Percentiles rank a stretch among this genome's conserved stretches.
These are phyloP conservation scores for Streptanthus diversifolius DNA, from an alignment of 345 rosid genomes.

Conservation along the genomic window DNA sequence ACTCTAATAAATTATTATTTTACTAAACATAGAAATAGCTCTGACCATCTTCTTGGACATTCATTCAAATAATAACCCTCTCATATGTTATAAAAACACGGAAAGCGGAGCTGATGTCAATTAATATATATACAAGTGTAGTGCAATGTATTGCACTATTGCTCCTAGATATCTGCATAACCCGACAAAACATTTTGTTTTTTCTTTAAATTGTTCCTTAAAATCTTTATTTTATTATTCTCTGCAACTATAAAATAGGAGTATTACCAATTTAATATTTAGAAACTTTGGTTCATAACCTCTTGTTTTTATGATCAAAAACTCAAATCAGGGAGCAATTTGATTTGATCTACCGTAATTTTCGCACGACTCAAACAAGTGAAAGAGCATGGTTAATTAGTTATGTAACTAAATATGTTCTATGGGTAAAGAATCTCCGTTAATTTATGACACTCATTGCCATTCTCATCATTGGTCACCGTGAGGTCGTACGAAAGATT, in stretches of 20 bases:
- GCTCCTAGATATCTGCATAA: background rate
- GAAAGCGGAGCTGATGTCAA: conserved; percentile 10
- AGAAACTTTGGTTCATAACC: background rate
- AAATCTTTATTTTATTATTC: background rate
- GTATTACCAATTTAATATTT: no score
- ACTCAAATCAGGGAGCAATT: background rate
- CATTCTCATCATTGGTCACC: background rate
- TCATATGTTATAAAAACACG: conserved; percentile 20
- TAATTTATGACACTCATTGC: conserved; percentile 8
- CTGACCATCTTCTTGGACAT: conserved; percentile 20
- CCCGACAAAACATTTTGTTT: background rate
- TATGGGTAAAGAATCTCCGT: background rate
- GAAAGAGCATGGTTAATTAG: background rate
- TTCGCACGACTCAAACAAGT: background rate
- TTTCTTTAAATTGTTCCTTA: background rate
- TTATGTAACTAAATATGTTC: background rate
- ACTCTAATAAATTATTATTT: background rate
- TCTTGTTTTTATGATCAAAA: background rate
- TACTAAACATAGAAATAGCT: conserved; percentile 20
- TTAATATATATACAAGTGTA: background rate
- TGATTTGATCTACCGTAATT: background rate
- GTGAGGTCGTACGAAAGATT: conserved; percentile 3
- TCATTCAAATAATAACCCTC: conserved; percentile 16
- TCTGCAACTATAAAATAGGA: background rate
- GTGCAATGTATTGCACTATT: background rate